Conservation (phyloP, 108 stramenopile species). For the Cyclotella baltica region DNA sequence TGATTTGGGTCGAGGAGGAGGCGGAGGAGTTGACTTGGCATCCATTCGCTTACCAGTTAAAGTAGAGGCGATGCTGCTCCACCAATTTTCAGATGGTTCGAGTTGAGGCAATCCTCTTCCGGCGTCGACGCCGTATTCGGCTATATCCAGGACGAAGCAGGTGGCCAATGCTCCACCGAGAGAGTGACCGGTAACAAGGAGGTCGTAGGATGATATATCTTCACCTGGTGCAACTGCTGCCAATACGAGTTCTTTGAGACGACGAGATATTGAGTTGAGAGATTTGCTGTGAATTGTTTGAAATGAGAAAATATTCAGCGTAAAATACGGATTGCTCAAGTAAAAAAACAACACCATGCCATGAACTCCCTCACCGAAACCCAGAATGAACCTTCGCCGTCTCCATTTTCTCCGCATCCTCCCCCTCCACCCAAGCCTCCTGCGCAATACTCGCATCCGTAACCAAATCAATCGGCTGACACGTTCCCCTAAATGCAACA, state of each 20-base stretch:
- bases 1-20: slow-evolving; percentile 77
- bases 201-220: slow-evolving; percentile 67
- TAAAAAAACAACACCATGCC: not conserved
- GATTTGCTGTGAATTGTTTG: slow-evolving; percentile 45
- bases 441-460: slow-evolving; percentile 84
- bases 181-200: slow-evolving; percentile 85
- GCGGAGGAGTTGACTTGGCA: slow-evolving; percentile 27
- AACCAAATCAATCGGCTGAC: slow-evolving; percentile 76
- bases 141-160: slow-evolving; percentile 78
- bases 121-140: slow-evolving; percentile 82
- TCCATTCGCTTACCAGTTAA: slow-evolving; percentile 57
- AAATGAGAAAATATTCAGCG: not conserved
- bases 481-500: slow-evolving; percentile 86
- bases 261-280: slow-evolving; percentile 75
- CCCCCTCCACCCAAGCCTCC: slow-evolving; percentile 82
- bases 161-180: slow-evolving; percentile 88
- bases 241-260: slow-evolving; percentile 83
- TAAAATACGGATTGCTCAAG: not conserved
- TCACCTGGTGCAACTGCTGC: slow-evolving; percentile 71
- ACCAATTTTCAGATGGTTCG: slow-evolving; percentile 78
- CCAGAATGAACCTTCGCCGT: slow-evolving; percentile 80
- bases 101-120: slow-evolving; percentile 76
- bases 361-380: slow-evolving; percentile 53
- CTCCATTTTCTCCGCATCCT: slow-evolving; percentile 59
- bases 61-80: slow-evolving; percentile 77